Percentiles rank a stretch among this genome's conserved stretches.
Evolutionary conservation across 163 green algal species (phyloP).

Genomic region (Coccomyxa subellipsoidea): DNA sequence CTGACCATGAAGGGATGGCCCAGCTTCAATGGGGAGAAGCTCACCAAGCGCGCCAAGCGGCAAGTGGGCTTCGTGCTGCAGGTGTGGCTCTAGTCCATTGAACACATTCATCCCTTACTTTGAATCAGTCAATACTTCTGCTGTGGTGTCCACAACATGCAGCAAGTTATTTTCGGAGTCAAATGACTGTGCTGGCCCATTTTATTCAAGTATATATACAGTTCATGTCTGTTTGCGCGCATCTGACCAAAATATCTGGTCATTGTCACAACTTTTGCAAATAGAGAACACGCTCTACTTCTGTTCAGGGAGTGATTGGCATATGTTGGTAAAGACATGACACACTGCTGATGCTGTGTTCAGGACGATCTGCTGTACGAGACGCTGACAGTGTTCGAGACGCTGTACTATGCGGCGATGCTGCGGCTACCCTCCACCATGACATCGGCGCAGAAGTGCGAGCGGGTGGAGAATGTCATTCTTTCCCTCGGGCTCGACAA

Average conservation of each 20-base stretch:
- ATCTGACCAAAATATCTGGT: too few species aligned
- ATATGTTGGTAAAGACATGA: too few species aligned
- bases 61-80: slow-evolving; percentile 70
- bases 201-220: neutral
- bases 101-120: too few species aligned
- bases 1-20: slow-evolving; percentile 38
- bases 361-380: slow-evolving; percentile 85
- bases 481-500: slow-evolving; percentile 69
- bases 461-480: slow-evolving; percentile 81
- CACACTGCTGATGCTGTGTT: too few species aligned
- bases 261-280: too few species aligned
- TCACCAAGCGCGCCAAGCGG: slow-evolving; percentile 54
- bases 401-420: slow-evolving; percentile 84
- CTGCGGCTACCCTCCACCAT: slow-evolving; percentile 81
- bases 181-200: neutral
- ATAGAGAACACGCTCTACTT: too few species aligned
- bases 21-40: slow-evolving; percentile 45
- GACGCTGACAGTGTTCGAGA: slow-evolving; percentile 87
- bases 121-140: too few species aligned
- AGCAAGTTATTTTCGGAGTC: neutral
- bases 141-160: too few species aligned
- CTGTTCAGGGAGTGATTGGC: too few species aligned
- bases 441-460: slow-evolving; percentile 51
- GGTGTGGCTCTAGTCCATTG: slow-evolving; percentile 12
- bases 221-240: neutral